phyloP scores from a whole-genome alignment of 2,329 filamentous ascomycete species.

The Drechslerella coelobrocha region DNA sequence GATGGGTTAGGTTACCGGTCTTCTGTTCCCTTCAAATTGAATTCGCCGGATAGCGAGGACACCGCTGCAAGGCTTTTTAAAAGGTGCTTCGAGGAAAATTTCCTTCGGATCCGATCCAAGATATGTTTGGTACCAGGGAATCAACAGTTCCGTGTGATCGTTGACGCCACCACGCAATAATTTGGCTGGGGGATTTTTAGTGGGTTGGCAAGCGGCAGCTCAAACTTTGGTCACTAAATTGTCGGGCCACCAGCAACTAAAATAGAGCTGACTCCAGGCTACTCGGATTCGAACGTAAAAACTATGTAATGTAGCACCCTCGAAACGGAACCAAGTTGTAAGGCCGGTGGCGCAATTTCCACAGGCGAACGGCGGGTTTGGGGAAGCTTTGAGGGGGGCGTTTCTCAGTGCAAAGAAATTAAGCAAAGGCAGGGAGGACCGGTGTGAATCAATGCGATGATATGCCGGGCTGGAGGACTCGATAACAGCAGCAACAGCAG shows the following conservation, averaged over 20 bases:
- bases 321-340: slow-evolving; percentile 40
- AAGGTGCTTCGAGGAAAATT: slow-evolving; percentile 38
- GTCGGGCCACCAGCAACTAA: slow-evolving; percentile 45
- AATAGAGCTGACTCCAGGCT: slow-evolving; percentile 39
- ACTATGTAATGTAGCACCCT: slow-evolving; percentile 36
- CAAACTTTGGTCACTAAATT: slow-evolving; percentile 48
- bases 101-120: slow-evolving; percentile 35
- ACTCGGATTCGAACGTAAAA: slow-evolving; percentile 28
- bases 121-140: slow-evolving; percentile 36
- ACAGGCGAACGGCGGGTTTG: slow-evolving; percentile 48
- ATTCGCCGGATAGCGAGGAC: slow-evolving; percentile 44
- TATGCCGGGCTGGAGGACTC: slow-evolving; percentile 25
- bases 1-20: slow-evolving; percentile 23
- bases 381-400: slow-evolving; percentile 27
- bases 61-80: slow-evolving; percentile 42
- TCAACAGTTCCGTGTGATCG: slow-evolving; percentile 39
- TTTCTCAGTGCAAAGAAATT: slow-evolving; percentile 24
- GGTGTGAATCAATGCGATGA: slow-evolving; percentile 7
- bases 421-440: slow-evolving; percentile 31
- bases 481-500: neutral
- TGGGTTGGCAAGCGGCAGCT: slow-evolving; percentile 44
- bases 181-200: slow-evolving; percentile 37
- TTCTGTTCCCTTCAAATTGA: slow-evolving; percentile 15
- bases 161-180: slow-evolving; percentile 47
- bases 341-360: slow-evolving; percentile 50